Conservation (phyloP, 2,329 filamentous ascomycete genomes). For the Beauveria rudraprayagi region DNA sequence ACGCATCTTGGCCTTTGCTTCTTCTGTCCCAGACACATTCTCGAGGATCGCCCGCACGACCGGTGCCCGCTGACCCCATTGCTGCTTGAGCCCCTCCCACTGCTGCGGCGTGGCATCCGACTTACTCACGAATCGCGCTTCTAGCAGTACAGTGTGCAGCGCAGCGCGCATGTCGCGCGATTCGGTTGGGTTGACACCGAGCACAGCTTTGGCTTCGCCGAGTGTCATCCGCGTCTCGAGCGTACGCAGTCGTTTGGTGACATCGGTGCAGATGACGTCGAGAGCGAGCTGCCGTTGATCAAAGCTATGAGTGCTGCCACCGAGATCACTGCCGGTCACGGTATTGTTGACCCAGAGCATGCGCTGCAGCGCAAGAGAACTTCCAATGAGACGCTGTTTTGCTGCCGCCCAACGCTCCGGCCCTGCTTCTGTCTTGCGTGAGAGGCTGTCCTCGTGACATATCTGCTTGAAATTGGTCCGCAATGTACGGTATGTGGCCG, state of each 20-base stretch:
- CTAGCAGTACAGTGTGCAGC: slow-evolving; percentile 58
- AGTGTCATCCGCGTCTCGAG: slow-evolving; percentile 60
- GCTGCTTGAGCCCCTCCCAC: slow-evolving; percentile 61
- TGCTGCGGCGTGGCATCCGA: slow-evolving; percentile 62
- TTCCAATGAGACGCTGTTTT: slow-evolving; percentile 59
- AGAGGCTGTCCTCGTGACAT: slow-evolving; percentile 57
- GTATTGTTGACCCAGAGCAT: slow-evolving; percentile 40
- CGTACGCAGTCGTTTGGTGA: slow-evolving; percentile 69
- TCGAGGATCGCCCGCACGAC: slow-evolving; percentile 48
- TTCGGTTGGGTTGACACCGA: slow-evolving; percentile 36
- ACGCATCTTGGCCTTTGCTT: slow-evolving; percentile 47
- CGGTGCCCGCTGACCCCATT: slow-evolving; percentile 55
- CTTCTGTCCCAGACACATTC: slow-evolving; percentile 41
- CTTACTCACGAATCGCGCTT: slow-evolving; percentile 63
- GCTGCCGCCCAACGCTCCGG: slow-evolving; percentile 64
- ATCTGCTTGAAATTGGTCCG: slow-evolving; percentile 62
- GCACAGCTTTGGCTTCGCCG: slow-evolving; percentile 60
- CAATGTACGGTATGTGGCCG: slow-evolving; percentile 53
- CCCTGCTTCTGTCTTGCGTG: slow-evolving; percentile 69
- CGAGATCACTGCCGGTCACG: slow-evolving; percentile 18
- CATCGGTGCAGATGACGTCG: slow-evolving; percentile 72
- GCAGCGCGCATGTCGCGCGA: slow-evolving; percentile 53
- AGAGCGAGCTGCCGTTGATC: slow-evolving; percentile 61
- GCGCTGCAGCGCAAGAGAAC: slow-evolving; percentile 54
- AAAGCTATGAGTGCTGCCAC: slow-evolving; percentile 29